Conservation (phyloP, 768 basidiomycete genomes). For the Phlebiopsis gigantea region DNA sequence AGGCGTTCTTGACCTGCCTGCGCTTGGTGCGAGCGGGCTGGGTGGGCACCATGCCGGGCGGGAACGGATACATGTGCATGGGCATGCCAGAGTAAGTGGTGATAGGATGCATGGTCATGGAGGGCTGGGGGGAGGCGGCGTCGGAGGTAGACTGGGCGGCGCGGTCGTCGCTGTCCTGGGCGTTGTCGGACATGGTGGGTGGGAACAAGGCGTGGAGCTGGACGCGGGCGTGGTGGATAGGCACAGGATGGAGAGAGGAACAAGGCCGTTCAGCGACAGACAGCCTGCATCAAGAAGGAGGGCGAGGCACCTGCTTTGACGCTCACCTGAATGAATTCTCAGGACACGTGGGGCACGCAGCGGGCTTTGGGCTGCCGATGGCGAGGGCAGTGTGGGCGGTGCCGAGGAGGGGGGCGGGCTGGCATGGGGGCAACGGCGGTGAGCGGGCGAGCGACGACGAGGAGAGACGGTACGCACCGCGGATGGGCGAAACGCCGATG, state of each 20-base stretch:
- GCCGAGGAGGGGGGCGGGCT: not conserved
- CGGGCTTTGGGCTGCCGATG: constrained; percentile 14
- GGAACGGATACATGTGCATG: constrained; percentile 70
- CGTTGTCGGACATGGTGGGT: constrained; percentile 34
- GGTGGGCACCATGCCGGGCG: constrained; percentile 39
- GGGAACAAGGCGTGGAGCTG: constrained; percentile 20
- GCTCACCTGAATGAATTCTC: constrained; percentile 10
- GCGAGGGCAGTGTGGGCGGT: not conserved
- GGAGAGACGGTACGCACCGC: constrained; percentile 1
- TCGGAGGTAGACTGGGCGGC: constrained; percentile 20
- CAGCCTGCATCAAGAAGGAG: constrained; percentile 4
- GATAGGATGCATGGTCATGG: constrained; percentile 47
- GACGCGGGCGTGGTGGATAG: not conserved
- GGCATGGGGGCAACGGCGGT: constrained; percentile 1
- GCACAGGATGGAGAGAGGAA: not conserved
- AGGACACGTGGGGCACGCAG: constrained; percentile 9
- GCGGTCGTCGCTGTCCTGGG: constrained; percentile 33
- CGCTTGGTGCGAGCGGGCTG: constrained; percentile 68
- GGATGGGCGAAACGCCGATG: constrained; percentile 1
- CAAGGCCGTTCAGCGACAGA: not conserved
- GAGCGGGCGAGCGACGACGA: constrained; percentile 1
- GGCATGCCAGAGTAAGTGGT: constrained; percentile 46
- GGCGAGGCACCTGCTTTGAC: constrained; percentile 11
- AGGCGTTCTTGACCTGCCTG: constrained; percentile 86
- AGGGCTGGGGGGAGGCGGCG: constrained; percentile 36